A percentile compares a stretch with the other conserved stretches of the same genome.
Conservation (phyloP, 106 monocot species). For the Phalaenopsis aphrodite region DNA sequence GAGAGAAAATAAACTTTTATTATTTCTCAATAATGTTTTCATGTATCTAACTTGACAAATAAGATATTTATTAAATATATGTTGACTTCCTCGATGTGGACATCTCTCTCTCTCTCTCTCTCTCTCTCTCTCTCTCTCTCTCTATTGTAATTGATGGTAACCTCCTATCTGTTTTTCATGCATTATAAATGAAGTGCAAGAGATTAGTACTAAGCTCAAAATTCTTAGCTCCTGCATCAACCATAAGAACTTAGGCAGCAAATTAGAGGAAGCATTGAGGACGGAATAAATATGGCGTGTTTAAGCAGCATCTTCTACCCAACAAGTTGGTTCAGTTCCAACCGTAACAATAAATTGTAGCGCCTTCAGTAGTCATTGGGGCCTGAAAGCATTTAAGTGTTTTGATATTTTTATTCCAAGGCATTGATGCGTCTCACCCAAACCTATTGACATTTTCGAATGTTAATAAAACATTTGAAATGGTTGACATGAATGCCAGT, state of each 20-base stretch:
- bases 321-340: not conserved
- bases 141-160: too few species aligned
- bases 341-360: conserved; percentile 3
- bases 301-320: not conserved
- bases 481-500: not conserved
- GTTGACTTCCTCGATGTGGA: too few species aligned
- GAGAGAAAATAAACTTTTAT: too few species aligned
- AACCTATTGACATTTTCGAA: not conserved
- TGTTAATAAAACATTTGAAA: not conserved
- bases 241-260: not conserved
- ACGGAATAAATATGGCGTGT: not conserved
- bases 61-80: too few species aligned
- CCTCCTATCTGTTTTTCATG: too few species aligned
- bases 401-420: not conserved
- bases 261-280: not conserved
- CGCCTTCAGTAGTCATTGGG: not conserved
- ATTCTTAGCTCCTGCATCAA: not conserved
- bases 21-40: too few species aligned
- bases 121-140: too few species aligned
- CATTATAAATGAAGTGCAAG: too few species aligned
- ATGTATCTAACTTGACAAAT: too few species aligned
- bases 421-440: not conserved
- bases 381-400: not conserved
- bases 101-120: too few species aligned
- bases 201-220: too few species aligned